phyloP scores from a whole-genome alignment of 2,329 filamentous ascomycete genomes.

The Penicillium sp. region DNA sequence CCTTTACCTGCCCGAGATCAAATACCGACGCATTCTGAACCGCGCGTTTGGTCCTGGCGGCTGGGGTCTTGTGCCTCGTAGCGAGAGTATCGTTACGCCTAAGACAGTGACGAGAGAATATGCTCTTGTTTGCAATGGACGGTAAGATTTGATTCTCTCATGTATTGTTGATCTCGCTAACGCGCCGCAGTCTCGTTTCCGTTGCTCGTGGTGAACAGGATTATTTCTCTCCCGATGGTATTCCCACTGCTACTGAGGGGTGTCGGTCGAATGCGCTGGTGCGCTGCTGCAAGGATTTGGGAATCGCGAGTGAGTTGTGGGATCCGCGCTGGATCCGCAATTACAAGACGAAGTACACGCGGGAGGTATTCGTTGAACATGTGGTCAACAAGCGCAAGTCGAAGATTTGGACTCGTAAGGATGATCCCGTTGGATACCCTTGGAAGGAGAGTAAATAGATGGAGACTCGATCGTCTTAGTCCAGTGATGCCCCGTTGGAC shows the following conservation, averaged over 20 bases:
- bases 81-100: conserved; percentile 81
- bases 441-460: conserved; percentile 53
- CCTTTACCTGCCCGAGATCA: conserved; percentile 95
- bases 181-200: conserved; percentile 70
- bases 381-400: conserved; percentile 81
- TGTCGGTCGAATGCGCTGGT: conserved; percentile 98
- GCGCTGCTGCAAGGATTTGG: conserved; percentile 97
- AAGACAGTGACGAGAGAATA: conserved; percentile 87
- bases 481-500: background rate
- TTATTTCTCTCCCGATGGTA: conserved; percentile 86
- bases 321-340: conserved; percentile 86
- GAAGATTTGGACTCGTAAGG: conserved; percentile 84
- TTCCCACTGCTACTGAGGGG: conserved; percentile 92
- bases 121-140: conserved; percentile 81
- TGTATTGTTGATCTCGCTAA: background rate
- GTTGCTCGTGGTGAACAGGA: conserved; percentile 92
- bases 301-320: conserved; percentile 93
- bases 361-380: conserved; percentile 90
- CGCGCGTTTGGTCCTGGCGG: conserved; percentile 89
- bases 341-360: conserved; percentile 73
- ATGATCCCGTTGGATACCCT: conserved; percentile 69
- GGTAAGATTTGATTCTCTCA: conserved; percentile 54
- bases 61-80: conserved; percentile 89
- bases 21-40: conserved; percentile 90
- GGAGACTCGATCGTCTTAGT: background rate